Base-by-base conservation (phyloP, 78 protist genomes). In the Tieghemostelium lacteum region DNA sequence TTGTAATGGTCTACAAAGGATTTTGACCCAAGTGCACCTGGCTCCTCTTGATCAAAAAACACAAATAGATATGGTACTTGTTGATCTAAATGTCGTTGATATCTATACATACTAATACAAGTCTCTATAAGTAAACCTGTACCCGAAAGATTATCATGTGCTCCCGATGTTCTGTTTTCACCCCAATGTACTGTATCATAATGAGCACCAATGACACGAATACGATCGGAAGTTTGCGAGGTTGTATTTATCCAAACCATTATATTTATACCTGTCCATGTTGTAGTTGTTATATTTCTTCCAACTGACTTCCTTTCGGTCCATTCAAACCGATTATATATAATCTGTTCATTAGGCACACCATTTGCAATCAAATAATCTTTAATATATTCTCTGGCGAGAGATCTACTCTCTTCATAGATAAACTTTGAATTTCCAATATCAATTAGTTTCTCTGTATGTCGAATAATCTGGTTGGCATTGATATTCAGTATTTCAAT, bases 141-240 rank as follows among this genome's bases (percentile, higher is more conserved):
- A 1, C 73, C 78, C 5, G 78, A 73, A 5, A 83, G 45, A 4
- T 42, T 55, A 34, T 83, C 80, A 70, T 83, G 91, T 55, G 91
- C 76, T 10, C 91, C 91, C 8, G 73, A 16, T 22, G 91, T 83
- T 20, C n/a, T 22, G 29, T 83, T 62, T 19, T n/a, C 33, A 28
- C 91, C 91, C 91, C 91, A 83, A 31, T 69, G 58, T 0, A 57
- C 55, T 7, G 91, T 83, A n/a, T 83, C 91, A 33, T 83, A 83
- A 31, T 69, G 54, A 17, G 80, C 12, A 19, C 72, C 69, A 58
- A 83, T 19, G 3, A 60, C 66, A 39, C 91, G n/a, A 52, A 71
- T 71, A 16, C 24, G 19, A 26, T 69, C 29, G 26, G 2, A 26
- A 6, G 57, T 2, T 17, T 33, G 29, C 6, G 50, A 7, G 16